Conservation (phyloP, 345 rosid species). For the Rhizophora mangle region DNA sequence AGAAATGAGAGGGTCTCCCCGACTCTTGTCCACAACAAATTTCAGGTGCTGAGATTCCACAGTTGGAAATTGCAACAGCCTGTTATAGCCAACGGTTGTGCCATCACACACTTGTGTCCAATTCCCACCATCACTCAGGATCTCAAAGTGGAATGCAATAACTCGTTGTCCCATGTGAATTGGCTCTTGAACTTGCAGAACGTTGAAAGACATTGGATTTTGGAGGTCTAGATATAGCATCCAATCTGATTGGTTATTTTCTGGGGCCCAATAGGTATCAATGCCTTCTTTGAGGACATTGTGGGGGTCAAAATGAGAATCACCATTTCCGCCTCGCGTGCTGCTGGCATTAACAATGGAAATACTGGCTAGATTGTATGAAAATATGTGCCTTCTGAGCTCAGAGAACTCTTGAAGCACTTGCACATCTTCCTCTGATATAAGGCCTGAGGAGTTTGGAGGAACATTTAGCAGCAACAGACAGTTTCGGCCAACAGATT, state of each 20-base stretch:
- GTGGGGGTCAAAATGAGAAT: constrained; percentile 31
- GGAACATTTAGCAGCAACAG: constrained; percentile 73
- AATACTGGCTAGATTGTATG: constrained; percentile 49
- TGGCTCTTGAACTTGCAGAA: constrained; percentile 71
- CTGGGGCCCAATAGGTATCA: constrained; percentile 77
- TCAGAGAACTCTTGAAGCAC: constrained; percentile 63
- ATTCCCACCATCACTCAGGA: constrained; percentile 24
- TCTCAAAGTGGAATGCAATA: constrained; percentile 52
- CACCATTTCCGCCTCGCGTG: constrained; percentile 40
- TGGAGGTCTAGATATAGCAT: constrained; percentile 44
- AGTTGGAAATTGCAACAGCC: constrained; percentile 54
- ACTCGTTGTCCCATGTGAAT: constrained; percentile 90
- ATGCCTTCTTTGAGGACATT: constrained; percentile 64
- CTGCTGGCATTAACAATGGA: constrained; percentile 52
- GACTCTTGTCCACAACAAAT: constrained; percentile 55
- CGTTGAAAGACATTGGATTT: constrained; percentile 57
- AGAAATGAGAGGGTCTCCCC: constrained; percentile 79
- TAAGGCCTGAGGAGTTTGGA: constrained; percentile 79
- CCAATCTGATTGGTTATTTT: constrained; percentile 54
- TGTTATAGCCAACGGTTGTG: constrained; percentile 73
- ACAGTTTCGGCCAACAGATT: constrained; percentile 80
- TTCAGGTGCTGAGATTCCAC: constrained; percentile 47
- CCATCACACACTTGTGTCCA: constrained; percentile 61
- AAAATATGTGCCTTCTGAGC: constrained; percentile 54
- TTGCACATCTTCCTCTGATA: constrained; percentile 61